Conservation (phyloP, 1,139 yeast genomes). For the Pichia sp. region DNA sequence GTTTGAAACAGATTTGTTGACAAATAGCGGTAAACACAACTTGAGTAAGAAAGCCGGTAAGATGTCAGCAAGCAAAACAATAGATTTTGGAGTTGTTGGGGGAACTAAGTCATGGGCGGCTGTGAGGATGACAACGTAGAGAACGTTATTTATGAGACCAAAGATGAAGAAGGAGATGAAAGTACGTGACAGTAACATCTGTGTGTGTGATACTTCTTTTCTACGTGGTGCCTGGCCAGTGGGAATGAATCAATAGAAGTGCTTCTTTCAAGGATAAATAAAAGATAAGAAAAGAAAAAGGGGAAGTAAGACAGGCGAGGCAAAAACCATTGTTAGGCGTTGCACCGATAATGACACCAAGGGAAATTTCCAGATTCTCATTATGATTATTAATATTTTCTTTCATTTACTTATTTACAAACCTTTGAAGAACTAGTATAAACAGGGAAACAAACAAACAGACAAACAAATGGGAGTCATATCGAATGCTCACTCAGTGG, state of each 20-base stretch:
- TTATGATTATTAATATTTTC: not conserved
- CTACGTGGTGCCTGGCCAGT: no score
- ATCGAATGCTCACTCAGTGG: not conserved
- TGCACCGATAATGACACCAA: no score
- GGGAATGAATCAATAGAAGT: no score
- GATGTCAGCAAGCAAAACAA: constrained; percentile 81
- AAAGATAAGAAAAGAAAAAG: no score
- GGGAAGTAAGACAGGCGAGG: not conserved
- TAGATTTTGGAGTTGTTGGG: constrained; percentile 73
- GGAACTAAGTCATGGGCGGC: constrained; percentile 94
- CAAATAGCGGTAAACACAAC: constrained; percentile 70
- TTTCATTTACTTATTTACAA: not conserved
- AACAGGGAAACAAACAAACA: not conserved
- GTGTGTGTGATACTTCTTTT: not conserved
- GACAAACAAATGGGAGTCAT: no score
- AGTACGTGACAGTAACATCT: constrained; percentile 2
- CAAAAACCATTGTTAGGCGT: not conserved
- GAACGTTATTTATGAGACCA: constrained; percentile 81
- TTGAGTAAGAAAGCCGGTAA: constrained; percentile 76
- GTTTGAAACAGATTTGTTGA: constrained; percentile 39
- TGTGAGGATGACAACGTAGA: constrained; percentile 84
- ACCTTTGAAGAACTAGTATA: not conserved
- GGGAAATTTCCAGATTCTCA: no score
- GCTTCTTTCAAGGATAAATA: no score
- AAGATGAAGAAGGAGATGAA: constrained; percentile 70